Evolutionary conservation across 805 yeast genomes (phyloP).

Genomic region (Osmozyma mogii): DNA sequence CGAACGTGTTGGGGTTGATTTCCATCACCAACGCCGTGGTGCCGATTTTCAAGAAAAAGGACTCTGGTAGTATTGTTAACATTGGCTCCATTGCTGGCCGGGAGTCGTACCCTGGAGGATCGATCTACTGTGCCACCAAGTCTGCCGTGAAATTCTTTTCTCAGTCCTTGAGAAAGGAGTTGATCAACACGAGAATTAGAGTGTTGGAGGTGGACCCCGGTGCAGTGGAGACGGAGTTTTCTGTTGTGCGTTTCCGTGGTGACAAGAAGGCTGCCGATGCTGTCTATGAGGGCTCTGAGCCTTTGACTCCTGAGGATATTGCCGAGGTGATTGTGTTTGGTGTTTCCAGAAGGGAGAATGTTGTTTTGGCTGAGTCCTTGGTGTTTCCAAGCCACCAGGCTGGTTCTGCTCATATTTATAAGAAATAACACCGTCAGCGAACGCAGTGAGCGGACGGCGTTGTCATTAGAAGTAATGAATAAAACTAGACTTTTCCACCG

Average conservation of each 20-base stretch:
- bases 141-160: slow-evolving; percentile 30
- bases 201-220: slow-evolving; percentile 35
- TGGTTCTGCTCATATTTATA: slow-evolving; percentile 19
- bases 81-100: slow-evolving; percentile 33
- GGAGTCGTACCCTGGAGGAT: slow-evolving; percentile 32
- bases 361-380: slow-evolving; percentile 32
- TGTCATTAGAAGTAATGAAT: too few relatives aligned
- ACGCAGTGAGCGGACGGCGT: too few relatives aligned
- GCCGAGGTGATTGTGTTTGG: slow-evolving; percentile 34
- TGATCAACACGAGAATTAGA: slow-evolving; percentile 27
- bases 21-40: slow-evolving; percentile 30
- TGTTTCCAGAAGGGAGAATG: slow-evolving; percentile 24
- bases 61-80: slow-evolving; percentile 30
- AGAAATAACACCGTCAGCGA: too few relatives aligned
- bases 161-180: slow-evolving; percentile 28
- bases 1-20: slow-evolving; percentile 31
- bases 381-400: slow-evolving; percentile 34
- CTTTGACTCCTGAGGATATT: slow-evolving; percentile 28
- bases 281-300: slow-evolving; percentile 28
- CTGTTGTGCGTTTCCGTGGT: slow-evolving; percentile 27
- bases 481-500: too few relatives aligned
- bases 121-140: slow-evolving; percentile 32
- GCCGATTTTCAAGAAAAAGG: slow-evolving; percentile 27
- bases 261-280: slow-evolving; percentile 23
- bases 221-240: slow-evolving; percentile 33